Evolutionary conservation across 2,329 filamentous ascomycete genomes (phyloP).

Genomic region (Pseudovirgaria hyperparasitica): DNA sequence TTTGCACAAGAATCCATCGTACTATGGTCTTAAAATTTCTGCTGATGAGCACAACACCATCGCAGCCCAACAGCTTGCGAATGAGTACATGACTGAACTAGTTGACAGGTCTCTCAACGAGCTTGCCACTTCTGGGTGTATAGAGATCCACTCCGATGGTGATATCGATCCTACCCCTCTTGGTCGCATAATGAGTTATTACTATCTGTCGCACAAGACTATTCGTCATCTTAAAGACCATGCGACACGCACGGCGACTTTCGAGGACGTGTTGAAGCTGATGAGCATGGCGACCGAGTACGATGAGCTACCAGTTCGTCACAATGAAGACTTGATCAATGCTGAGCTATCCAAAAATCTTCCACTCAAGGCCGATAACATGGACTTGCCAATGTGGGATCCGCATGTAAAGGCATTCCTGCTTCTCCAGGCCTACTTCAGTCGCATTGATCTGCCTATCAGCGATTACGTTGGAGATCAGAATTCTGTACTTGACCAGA

Average conservation of each 20-base stretch:
- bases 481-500: constrained; percentile 77
- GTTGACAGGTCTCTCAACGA: constrained; percentile 77
- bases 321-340: constrained; percentile 98
- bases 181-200: constrained; percentile 99
- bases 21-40: constrained; percentile 90
- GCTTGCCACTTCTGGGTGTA: constrained; percentile 72
- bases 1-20: constrained; percentile 95
- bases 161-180: constrained; percentile 82
- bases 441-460: constrained; percentile 82
- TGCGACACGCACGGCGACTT: constrained; percentile 61
- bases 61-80: constrained; percentile 72
- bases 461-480: constrained; percentile 96
- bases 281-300: constrained; percentile 92
- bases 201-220: constrained; percentile 89
- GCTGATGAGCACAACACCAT: constrained; percentile 85
- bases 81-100: constrained; percentile 88
- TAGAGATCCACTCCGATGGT: constrained; percentile 71
- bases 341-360: constrained; percentile 74
- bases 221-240: constrained; percentile 72
- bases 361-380: constrained; percentile 50
- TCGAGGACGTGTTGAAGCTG: constrained; percentile 78
- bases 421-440: constrained; percentile 89
- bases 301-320: constrained; percentile 90
- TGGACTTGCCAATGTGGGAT: constrained; percentile 88
- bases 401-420: constrained; percentile 95